Percentiles rank a stretch among this genome's conserved stretches.
These are phyloP conservation scores for Cyberlindnera americana DNA, from an alignment of 805 yeast species.

Conservation along the genomic window DNA sequence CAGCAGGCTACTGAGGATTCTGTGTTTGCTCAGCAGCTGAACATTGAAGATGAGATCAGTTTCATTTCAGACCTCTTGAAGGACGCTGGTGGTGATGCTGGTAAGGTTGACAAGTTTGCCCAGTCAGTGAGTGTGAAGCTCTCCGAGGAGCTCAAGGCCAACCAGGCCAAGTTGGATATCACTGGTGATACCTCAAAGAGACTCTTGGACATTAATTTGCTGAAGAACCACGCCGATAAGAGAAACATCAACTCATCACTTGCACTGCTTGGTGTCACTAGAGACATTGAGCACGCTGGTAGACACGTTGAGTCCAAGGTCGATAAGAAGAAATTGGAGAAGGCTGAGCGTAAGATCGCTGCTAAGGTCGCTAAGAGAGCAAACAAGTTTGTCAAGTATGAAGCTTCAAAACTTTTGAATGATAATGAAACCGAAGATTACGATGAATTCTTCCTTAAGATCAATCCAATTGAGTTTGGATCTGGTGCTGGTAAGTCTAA, in stretches of 20 bases:
- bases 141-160: constrained; percentile 53
- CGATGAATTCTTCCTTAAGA: constrained; percentile 91
- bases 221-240: constrained; percentile 56
- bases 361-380: constrained; percentile 89
- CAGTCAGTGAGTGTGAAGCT: constrained; percentile 45
- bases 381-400: constrained; percentile 80
- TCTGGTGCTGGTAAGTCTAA: constrained; percentile 94
- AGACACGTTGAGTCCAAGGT: constrained; percentile 91
- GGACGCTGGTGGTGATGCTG: constrained; percentile 78
- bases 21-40: constrained; percentile 69
- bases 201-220: constrained; percentile 71
- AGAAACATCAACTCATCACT: constrained; percentile 74
- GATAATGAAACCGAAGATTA: constrained; percentile 69
- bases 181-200: constrained; percentile 89
- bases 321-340: constrained; percentile 93
- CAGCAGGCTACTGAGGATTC: constrained; percentile 77
- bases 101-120: constrained; percentile 49
- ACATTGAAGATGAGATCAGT: constrained; percentile 61
- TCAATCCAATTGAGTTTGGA: constrained; percentile 91
- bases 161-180: constrained; percentile 67
- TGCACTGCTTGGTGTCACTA: constrained; percentile 71
- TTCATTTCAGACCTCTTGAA: constrained; percentile 63
- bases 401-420: constrained; percentile 85
- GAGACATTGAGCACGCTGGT: constrained; percentile 88
- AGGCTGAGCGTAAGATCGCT: constrained; percentile 96